Evolutionary conservation across 192 early-diverging fungal genomes (phyloP).

Genomic region (Umbelopsis sp.): DNA sequence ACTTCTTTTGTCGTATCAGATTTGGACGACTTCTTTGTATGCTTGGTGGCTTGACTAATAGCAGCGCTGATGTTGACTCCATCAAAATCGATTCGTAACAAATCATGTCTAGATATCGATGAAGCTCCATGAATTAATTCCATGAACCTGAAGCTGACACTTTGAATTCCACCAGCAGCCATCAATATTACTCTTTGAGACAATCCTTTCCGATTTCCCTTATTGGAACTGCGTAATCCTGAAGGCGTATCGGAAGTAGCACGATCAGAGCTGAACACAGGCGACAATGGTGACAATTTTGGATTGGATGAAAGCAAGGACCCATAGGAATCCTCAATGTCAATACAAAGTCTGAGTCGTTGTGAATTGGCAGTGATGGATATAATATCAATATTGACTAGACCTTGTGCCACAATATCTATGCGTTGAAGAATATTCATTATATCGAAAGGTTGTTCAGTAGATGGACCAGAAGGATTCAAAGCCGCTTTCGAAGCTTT

Average conservation of each 20-base stretch:
- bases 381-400: constrained; percentile 46
- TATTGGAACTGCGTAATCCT: constrained; percentile 31
- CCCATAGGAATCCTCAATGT: constrained; percentile 43
- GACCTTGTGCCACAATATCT: constrained; percentile 49
- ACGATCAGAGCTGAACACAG: background rate
- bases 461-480: background rate
- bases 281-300: constrained; percentile 1
- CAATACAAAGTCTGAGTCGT: constrained; percentile 39
- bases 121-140: constrained; percentile 24
- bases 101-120: constrained; percentile 25
- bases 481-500: background rate
- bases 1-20: constrained; percentile 32
- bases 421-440: constrained; percentile 37
- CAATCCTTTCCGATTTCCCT: constrained; percentile 13
- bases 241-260: constrained; percentile 38
- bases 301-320: constrained; percentile 51
- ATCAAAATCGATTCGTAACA: constrained; percentile 47
- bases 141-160: constrained; percentile 38
- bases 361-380: constrained; percentile 47
- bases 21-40: constrained; percentile 30
- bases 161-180: constrained; percentile 40
- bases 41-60: constrained; percentile 38
- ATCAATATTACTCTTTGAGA: constrained; percentile 41
- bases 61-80: constrained; percentile 45
- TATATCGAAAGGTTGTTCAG: constrained; percentile 1